These are phyloP conservation scores for Lodderomyces theae DNA, from an alignment of 1,139 yeast species.

Conservation along the genomic window DNA sequence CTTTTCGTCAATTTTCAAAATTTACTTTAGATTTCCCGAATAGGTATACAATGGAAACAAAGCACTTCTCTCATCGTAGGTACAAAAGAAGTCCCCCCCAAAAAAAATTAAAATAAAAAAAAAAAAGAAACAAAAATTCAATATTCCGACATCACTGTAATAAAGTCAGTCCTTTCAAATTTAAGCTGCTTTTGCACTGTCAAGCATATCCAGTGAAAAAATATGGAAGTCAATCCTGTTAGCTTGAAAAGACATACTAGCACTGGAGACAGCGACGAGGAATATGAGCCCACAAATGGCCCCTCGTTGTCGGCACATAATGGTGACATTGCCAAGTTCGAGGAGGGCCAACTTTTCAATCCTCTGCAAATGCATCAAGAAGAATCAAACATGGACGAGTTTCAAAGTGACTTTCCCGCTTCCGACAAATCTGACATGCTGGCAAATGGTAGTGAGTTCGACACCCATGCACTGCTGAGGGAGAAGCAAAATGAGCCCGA, in stretches of 20 bases:
- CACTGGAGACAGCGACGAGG: not conserved
- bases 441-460: no score
- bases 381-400: no score
- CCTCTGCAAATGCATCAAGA: not conserved
- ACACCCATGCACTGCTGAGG: no score
- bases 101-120: not conserved
- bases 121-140: not conserved
- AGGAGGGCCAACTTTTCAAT: not conserved
- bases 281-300: not conserved
- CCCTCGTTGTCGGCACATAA: not conserved
- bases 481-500: not conserved
- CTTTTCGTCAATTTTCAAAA: slow-evolving; percentile 1
- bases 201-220: not conserved
- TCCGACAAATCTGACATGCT: no score
- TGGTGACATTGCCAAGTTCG: not conserved
- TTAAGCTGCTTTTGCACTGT: no score
- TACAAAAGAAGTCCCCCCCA: no score
- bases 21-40: not conserved
- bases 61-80: no score
- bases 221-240: slow-evolving; percentile 2
- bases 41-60: no score
- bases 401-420: no score
- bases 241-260: not conserved
- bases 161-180: no score
- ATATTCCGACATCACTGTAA: no score